Base-by-base conservation (phyloP, 768 basidiomycete genomes). In the Dioszegia hungarica region DNA sequence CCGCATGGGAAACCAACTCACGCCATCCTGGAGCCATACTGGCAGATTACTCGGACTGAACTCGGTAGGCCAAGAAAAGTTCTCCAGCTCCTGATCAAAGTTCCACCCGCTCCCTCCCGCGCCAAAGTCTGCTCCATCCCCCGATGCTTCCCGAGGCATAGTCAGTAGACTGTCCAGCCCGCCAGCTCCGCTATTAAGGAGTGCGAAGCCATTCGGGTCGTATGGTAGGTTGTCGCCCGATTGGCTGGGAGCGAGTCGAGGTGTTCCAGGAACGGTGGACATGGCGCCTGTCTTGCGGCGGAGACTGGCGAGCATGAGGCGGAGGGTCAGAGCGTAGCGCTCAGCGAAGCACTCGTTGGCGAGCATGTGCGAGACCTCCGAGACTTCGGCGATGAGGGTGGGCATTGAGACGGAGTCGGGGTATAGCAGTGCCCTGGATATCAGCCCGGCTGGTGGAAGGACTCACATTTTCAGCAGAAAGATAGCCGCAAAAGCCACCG, bases 241-340 rank as follows among this genome's bases (percentile, higher is more conserved):
- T 31, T 39, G 31, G 8, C 40, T 46, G 4, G 37, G 36, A 5
- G 50, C 51, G 3, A 60, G 41, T 38, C 61, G 63, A 24, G 62
- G 76, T 46, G 69, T 70, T 34, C 62, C 74, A 3, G 71, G 72
- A 24, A 71, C 58, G 12, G 69, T 67, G 27, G 75, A 69, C 17
- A 78, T 54, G 28, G 89, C 79, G 5, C 89, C 89, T 38, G 92
- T 82, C 78, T 91, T 94, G 57, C 91, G 86, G 41, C 90, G 85
- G 57, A 94, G 82, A 76, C 89, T 90, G 46, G 90, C 87, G 49
- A 95, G 82, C 91, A 94, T 93, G 68, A 95, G 86, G 51, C 91
- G 86, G 24, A 97, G 79, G 5, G 92, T 89, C 34, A 93, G 79
- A 1, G 92, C 90, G 72, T 95, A 94, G 43, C 92, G 83, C 79